Conservation (phyloP, 345 rosid species). For the Citrus trifoliata region DNA sequence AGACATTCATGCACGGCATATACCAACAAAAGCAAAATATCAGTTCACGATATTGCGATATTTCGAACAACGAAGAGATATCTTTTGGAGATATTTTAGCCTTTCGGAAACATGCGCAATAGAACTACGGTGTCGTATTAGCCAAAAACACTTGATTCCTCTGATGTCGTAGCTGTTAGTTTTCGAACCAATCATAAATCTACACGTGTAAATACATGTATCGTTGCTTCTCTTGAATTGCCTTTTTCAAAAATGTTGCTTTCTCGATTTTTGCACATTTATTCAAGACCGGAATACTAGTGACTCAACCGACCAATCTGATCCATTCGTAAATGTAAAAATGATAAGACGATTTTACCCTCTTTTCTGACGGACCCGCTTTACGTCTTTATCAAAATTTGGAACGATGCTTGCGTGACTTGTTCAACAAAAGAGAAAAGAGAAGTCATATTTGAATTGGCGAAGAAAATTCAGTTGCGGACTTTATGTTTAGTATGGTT, state of each 20-base stretch:
- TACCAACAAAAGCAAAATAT: neutral
- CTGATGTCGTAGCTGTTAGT: neutral
- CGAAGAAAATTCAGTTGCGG: too few relatives aligned
- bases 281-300: neutral
- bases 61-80: neutral
- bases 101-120: too few relatives aligned
- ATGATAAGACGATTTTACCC: constrained; percentile 22
- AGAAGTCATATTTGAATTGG: neutral
- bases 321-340: constrained; percentile 19
- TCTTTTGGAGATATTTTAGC: neutral
- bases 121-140: neutral
- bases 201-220: neutral
- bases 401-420: neutral
- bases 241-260: neutral
- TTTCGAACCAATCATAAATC: neutral
- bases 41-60: neutral
- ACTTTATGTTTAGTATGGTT: too few relatives aligned
- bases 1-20: neutral
- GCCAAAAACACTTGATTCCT: neutral
- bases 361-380: neutral
- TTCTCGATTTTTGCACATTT: constrained; percentile 14
- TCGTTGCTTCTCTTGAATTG: neutral
- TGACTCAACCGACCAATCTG: constrained; percentile 36
- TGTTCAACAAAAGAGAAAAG: neutral
- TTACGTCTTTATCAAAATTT: neutral